A percentile compares a stretch with the other conserved stretches of the same genome.
Conservation (phyloP, 805 yeast genomes). For the Myxozyma melibiosi region DNA sequence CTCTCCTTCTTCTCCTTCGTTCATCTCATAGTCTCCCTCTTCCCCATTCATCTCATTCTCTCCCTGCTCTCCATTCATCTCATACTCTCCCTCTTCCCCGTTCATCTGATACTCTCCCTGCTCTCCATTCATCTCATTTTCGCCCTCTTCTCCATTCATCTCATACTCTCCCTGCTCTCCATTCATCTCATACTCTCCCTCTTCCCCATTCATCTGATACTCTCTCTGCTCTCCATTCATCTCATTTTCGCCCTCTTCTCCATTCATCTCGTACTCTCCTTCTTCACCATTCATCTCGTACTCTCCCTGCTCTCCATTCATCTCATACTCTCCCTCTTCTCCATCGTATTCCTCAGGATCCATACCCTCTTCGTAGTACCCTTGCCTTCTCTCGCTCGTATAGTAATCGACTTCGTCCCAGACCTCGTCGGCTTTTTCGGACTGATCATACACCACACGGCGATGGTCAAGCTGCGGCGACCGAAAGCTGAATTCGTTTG, state of each 20-base stretch:
- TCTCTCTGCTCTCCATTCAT: neutral
- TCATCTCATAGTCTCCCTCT: neutral
- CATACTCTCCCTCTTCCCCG: neutral
- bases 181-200: neutral
- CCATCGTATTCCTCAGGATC: neutral
- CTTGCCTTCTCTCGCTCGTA: too few species aligned
- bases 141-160: neutral
- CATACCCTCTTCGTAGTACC: neutral
- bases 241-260: neutral
- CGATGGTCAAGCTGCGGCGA: slow-evolving; percentile 7
- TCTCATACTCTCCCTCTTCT: neutral
- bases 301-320: neutral
- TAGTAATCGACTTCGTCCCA: neutral
- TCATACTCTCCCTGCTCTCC: neutral
- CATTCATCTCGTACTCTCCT: neutral
- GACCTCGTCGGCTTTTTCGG: neutral
- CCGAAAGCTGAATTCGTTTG: neutral
- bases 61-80: neutral
- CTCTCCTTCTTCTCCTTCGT: neutral
- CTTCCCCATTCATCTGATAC: neutral
- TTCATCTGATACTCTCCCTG: neutral
- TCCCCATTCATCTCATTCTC: neutral
- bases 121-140: neutral
- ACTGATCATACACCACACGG: neutral
- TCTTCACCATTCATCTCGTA: neutral